These are phyloP conservation scores for Xylariaceae sp. DNA, from an alignment of 2,329 filamentous ascomycete genomes.

Conservation along the genomic window DNA sequence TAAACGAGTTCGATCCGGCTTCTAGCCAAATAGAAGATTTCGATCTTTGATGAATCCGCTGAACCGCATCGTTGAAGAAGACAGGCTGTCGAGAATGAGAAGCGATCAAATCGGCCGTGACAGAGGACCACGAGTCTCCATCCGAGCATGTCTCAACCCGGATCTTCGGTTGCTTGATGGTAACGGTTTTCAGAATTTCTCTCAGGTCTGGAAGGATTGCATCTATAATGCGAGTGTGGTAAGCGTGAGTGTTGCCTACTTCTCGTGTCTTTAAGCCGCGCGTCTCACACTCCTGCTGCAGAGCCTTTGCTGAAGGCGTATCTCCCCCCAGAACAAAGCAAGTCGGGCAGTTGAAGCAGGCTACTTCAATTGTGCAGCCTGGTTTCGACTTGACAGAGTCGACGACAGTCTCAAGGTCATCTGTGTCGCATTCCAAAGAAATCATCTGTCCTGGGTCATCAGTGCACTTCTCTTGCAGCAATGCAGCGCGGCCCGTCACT, in stretches of 20 bases:
- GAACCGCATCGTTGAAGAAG: slow-evolving; percentile 12
- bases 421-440: background rate
- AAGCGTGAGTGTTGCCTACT: slow-evolving; percentile 23
- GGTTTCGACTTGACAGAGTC: background rate
- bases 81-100: slow-evolving; percentile 13
- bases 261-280: slow-evolving; percentile 3
- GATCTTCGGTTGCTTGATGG: slow-evolving; percentile 12
- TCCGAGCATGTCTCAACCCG: slow-evolving; percentile 19
- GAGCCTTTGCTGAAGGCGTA: slow-evolving; percentile 3
- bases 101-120: slow-evolving; percentile 1
- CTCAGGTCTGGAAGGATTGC: slow-evolving; percentile 13
- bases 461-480: slow-evolving; percentile 31
- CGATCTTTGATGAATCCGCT: background rate
- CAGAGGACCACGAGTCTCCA: slow-evolving; percentile 6
- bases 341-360: slow-evolving; percentile 23
- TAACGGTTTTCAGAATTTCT: slow-evolving; percentile 6
- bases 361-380: slow-evolving; percentile 17
- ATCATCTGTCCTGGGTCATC: slow-evolving; percentile 1
- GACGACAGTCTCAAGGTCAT: background rate
- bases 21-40: slow-evolving; percentile 10
- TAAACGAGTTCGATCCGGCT: slow-evolving; percentile 7
- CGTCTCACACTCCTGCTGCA: slow-evolving; percentile 7
- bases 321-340: slow-evolving; percentile 21
- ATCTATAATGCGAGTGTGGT: slow-evolving; percentile 23
- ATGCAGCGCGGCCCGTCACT: slow-evolving; percentile 29